phyloP scores from a whole-genome alignment of 2,329 filamentous ascomycete species.

The Mariannaea sp. region DNA sequence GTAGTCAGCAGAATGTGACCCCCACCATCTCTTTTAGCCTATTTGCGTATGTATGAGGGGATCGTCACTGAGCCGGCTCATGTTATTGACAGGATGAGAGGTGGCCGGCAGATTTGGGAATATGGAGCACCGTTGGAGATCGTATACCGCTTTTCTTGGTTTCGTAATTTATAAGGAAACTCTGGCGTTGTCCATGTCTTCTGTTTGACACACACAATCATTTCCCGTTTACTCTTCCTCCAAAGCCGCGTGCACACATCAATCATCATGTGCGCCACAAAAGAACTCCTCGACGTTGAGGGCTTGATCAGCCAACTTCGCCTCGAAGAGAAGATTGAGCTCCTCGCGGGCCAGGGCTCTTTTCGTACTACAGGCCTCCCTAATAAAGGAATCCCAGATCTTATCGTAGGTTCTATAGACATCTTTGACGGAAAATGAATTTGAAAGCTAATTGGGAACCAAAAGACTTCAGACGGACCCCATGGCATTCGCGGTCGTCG shows the following conservation, averaged over 20 bases:
- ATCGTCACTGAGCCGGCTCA: not conserved
- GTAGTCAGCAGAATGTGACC: not conserved
- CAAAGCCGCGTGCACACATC: no score
- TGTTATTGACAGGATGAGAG: no score
- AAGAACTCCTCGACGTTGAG: slow-evolving; percentile 18
- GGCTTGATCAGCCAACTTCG: slow-evolving; percentile 22
- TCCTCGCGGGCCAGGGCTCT: slow-evolving; percentile 30
- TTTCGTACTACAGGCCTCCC: slow-evolving; percentile 28
- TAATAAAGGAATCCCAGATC: slow-evolving; percentile 19
- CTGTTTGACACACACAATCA: not conserved
- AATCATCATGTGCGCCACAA: not conserved
- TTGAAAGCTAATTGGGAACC: slow-evolving; percentile 3
- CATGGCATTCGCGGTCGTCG: slow-evolving; percentile 31
- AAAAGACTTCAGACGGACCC: slow-evolving; percentile 28
- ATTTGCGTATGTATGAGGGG: not conserved
- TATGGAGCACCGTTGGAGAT: not conserved
- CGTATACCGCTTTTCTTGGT: not conserved
- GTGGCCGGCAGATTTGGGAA: not conserved
- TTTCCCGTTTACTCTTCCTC: no score
- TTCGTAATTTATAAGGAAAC: not conserved
- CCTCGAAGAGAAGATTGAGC: slow-evolving; percentile 29
- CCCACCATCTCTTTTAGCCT: not conserved
- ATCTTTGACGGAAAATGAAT: not conserved
- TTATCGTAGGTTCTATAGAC: slow-evolving; percentile 20
- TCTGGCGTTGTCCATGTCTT: not conserved